Evolutionary conservation across 345 rosid species (phyloP).

Genomic region (Melaleuca alternifolia): DNA sequence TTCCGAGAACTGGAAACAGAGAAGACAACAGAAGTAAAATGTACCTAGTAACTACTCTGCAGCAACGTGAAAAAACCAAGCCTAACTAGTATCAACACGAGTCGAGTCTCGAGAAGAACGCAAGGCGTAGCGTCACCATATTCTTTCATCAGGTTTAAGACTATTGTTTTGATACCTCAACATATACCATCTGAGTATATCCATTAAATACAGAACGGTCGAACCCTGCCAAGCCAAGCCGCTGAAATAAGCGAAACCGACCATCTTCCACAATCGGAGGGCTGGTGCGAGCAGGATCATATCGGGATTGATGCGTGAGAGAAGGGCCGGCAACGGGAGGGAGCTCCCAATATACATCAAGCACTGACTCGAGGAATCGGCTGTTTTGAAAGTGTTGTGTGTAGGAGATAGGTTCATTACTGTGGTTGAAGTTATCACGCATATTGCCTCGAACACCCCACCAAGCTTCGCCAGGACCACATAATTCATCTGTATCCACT

Average conservation of each 20-base stretch:
- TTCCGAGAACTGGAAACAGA: not conserved
- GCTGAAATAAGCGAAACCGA: constrained; percentile 57
- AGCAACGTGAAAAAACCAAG: not conserved
- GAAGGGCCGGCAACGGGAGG: constrained; percentile 97
- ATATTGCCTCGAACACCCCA: constrained; percentile 96
- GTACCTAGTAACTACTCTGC: not conserved
- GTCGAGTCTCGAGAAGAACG: not conserved
- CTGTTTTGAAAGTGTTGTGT: constrained; percentile 81
- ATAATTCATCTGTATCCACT: constrained; percentile 66
- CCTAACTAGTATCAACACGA: constrained; percentile 1
- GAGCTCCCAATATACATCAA: constrained; percentile 90
- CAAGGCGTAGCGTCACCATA: not conserved
- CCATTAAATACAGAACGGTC: constrained; percentile 85
- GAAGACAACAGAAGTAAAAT: not conserved
- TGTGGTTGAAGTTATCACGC: constrained; percentile 89
- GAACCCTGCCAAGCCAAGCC: constrained; percentile 61
- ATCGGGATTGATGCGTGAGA: constrained; percentile 86
- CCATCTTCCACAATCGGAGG: constrained; percentile 91
- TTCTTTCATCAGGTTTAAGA: constrained; percentile 19
- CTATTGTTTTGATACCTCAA: constrained; percentile 59
- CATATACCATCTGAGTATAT: constrained; percentile 94
- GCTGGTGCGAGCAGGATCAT: constrained; percentile 76
- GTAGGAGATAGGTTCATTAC: constrained; percentile 48
- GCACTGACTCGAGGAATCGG: constrained; percentile 68
- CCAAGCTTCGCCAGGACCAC: constrained; percentile 81